Evolutionary conservation across 192 early-diverging fungal genomes (phyloP), one percentile per base, ranked within the genome.

Genomic region (Backusella morwellensis): DNA sequence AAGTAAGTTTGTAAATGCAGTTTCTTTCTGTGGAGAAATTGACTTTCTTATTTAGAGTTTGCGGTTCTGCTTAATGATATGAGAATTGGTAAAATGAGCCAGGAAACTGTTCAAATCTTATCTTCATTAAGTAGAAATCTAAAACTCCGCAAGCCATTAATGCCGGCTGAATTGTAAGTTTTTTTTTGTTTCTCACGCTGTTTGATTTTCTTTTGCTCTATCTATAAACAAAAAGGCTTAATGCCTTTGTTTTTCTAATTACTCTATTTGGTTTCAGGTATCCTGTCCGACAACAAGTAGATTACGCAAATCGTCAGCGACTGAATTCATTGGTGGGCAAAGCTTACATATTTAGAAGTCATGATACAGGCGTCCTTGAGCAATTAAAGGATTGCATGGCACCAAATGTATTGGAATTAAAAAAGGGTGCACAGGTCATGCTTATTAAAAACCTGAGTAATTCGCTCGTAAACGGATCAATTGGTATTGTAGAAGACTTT

Each of bases 21-120:
- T 26, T 6, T 35, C 17, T 35, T 19, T 36, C 67, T 34, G 17
- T 68, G 32, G 67, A 68, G 17, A 34, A 68, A 68, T 34, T 19
- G 32, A 68, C 6, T n/a, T 50, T 26, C 19, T 26, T 67, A 12
- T 34, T 67, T 67, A 83, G 85, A 77, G 11, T 94, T 97, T 74
- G 84, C 94, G 68, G 82, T 90, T 21, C 87, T 98, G 76, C 85
- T 98, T 32, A 95, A 95, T 68, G 94, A 98, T 70, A 85, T 96
- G 80, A 88, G 96, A 68, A 78, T 93, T 35, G 95, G 94, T 4
- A 76, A 84, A 36, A 69, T 95, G 11, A 90, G 93, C 0, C 63
- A 77, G 0, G 77, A 88, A 34, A 88, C 90, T 1, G 78, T 84
- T 54, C 29, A 72, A 2, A 71, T 85, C 2, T 85, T 97, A 29